A percentile compares a stretch with the other conserved stretches of the same genome.
Conservation (phyloP, 306 rosid species). For the Castanopsis chinensis region DNA sequence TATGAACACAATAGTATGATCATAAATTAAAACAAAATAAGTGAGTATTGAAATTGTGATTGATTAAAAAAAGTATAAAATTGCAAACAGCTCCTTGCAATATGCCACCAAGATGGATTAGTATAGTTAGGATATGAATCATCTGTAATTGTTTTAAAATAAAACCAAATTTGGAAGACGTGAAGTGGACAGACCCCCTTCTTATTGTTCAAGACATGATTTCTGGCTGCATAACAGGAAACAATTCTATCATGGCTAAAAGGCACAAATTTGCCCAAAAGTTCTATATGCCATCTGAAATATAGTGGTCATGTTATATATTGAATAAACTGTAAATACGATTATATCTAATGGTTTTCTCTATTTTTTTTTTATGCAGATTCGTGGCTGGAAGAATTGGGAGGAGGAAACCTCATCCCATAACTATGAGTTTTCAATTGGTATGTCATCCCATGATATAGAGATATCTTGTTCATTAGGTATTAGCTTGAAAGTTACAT, state of each 20-base stretch:
- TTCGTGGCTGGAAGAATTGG: slow-evolving; percentile 97
- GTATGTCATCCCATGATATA: slow-evolving; percentile 37
- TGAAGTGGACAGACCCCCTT: background rate
- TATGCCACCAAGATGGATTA: background rate
- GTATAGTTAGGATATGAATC: background rate
- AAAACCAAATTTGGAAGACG: background rate
- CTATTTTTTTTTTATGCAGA: slow-evolving; percentile 46
- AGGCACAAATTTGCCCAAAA: background rate
- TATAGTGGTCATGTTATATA: background rate
- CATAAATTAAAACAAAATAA: no score
- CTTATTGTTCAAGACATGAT: background rate
- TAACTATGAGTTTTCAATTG: slow-evolving; percentile 71
- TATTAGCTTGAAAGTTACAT: background rate
- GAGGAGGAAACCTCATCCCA: slow-evolving; percentile 79
- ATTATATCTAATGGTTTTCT: slow-evolving; percentile 10
- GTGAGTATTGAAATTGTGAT: no score
- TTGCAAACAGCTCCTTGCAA: no score
- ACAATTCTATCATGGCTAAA: background rate
- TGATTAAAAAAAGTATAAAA: no score
- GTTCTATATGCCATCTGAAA: background rate
- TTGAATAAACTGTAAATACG: background rate
- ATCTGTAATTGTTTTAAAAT: background rate
- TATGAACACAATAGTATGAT: no score
- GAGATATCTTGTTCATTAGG: background rate
- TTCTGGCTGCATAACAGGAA: background rate